These are phyloP conservation scores for Yamadazyma phyllophila DNA, from an alignment of 805 yeast genomes.

Conservation along the genomic window DNA sequence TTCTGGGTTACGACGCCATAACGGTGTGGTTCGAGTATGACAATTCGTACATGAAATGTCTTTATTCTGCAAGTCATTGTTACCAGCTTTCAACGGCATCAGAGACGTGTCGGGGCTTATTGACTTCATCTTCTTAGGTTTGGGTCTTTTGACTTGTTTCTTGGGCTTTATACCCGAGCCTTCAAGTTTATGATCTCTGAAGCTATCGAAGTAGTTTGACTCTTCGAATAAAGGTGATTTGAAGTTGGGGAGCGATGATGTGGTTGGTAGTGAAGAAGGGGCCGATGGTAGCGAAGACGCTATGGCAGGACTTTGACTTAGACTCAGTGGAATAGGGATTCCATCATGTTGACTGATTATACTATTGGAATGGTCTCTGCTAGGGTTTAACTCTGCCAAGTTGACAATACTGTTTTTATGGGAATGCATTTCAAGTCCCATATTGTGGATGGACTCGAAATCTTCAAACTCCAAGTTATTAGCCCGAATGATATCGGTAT, in stretches of 20 bases:
- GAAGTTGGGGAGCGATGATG: slow-evolving; percentile 9
- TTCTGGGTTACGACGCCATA: slow-evolving; percentile 91
- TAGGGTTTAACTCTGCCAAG: slow-evolving; percentile 10
- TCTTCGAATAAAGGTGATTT: slow-evolving; percentile 15
- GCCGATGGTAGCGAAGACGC: not conserved
- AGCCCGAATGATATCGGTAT: not conserved
- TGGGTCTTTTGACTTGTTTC: slow-evolving; percentile 8
- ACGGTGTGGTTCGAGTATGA: slow-evolving; percentile 86
- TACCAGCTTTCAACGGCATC: not conserved
- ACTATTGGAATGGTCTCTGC: slow-evolving; percentile 1
- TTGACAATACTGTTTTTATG: slow-evolving; percentile 13
- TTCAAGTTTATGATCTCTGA: slow-evolving; percentile 10
- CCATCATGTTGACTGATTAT: not conserved
- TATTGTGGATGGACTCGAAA: slow-evolving; percentile 8
- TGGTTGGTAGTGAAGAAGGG: slow-evolving; percentile 1
- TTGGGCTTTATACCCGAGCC: slow-evolving; percentile 7
- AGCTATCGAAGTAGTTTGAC: slow-evolving; percentile 12
- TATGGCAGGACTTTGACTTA: not conserved
- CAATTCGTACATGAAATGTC: slow-evolving; percentile 72
- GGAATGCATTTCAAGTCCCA: slow-evolving; percentile 8
- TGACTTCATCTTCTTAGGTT: slow-evolving; percentile 9
- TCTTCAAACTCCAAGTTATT: slow-evolving; percentile 8
- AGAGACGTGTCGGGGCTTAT: slow-evolving; percentile 3
- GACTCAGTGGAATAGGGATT: not conserved
- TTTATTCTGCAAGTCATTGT: slow-evolving; percentile 5